Base-by-base conservation (phyloP, 163 green algal genomes). In the Scenedesmus sp. region DNA sequence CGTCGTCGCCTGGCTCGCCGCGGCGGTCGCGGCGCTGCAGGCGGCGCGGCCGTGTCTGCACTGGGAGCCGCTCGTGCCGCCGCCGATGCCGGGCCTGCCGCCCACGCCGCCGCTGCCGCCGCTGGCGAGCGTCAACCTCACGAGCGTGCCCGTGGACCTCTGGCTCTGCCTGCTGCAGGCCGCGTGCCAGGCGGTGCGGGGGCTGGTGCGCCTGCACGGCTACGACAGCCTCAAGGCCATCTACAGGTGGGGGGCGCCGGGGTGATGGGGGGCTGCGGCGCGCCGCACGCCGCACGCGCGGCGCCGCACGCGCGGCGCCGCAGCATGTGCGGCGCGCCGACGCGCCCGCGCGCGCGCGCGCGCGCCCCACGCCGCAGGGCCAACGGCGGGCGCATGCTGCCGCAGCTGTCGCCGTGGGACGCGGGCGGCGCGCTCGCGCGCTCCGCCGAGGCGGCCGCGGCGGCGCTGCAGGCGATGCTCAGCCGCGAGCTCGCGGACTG, bases 161-260 rank as follows among this genome's bases (percentile, higher is more conserved):
- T 92, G 87, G 87, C 87, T 92, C 31, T 63, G 77, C 67, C 82
- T 91, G 53, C 77, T 87, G 71, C 79, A 87, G 70, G 48, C 28
- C 14, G 44, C 71, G 18, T 70, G 82, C 63, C 77, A 85, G 48
- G 81, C 78, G 3, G 58, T 78, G 24, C 70, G 78, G 4, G 79
- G 72, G 4, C 70, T 85, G 74, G 48, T 67, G 57, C 18, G 33
- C n/a, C 47, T 77, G 33, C 76, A 78, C 31, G 76, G 76, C 57
- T 63, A 83, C 58, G 44, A 62, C 57, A 57, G 47, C 44, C 33
- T 83, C 4, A 64, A 64, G 56, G 47, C 65, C 47, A 67, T 81
- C 42, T 75, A 75, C 63, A 58, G 70, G 70, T 42, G 28, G 11
- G 29, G 26, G 24, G n/a, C n/a, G n/a, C n/a, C n/a, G n/a, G n/a